Conservation (phyloP, 2,329 filamentous ascomycete genomes). For the Fusarium decemcellulare region DNA sequence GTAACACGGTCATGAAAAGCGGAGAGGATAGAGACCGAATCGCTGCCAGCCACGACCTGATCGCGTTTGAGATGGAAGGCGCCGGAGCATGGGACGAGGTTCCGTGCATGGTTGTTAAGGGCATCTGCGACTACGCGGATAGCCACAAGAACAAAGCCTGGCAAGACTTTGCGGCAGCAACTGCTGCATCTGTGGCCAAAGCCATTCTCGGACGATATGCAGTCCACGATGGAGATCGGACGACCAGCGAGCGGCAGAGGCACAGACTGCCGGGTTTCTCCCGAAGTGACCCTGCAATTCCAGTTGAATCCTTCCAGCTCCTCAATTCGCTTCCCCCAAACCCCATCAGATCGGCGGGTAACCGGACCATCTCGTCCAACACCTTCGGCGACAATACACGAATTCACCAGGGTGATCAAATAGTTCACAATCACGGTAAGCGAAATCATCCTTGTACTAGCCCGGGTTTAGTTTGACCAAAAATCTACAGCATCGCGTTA, state of each 20-base stretch:
- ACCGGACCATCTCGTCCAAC: background rate
- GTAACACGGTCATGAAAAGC: conserved; percentile 55
- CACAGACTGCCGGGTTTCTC: too few species aligned
- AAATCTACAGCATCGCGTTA: too few species aligned
- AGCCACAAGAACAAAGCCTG: conserved; percentile 47
- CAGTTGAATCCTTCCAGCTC: too few species aligned
- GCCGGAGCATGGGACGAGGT: conserved; percentile 51
- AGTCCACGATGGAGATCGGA: too few species aligned
- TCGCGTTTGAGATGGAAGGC: conserved; percentile 52
- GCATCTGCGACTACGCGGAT: conserved; percentile 53
- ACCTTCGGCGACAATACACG: background rate
- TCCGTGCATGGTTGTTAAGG: conserved; percentile 56
- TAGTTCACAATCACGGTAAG: background rate
- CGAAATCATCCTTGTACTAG: too few species aligned
- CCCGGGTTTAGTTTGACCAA: too few species aligned
- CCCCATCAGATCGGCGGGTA: too few species aligned
- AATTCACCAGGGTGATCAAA: background rate
- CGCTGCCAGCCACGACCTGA: conserved; percentile 30
- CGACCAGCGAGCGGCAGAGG: too few species aligned
- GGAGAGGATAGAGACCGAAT: conserved; percentile 53
- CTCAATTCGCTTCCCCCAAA: too few species aligned
- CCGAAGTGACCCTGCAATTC: too few species aligned
- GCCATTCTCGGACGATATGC: conserved; percentile 17
- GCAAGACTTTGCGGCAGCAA: conserved; percentile 57
- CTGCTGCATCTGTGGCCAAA: conserved; percentile 62